phyloP scores from a whole-genome alignment of 805 yeast species.

The Ogataea methylovora region DNA sequence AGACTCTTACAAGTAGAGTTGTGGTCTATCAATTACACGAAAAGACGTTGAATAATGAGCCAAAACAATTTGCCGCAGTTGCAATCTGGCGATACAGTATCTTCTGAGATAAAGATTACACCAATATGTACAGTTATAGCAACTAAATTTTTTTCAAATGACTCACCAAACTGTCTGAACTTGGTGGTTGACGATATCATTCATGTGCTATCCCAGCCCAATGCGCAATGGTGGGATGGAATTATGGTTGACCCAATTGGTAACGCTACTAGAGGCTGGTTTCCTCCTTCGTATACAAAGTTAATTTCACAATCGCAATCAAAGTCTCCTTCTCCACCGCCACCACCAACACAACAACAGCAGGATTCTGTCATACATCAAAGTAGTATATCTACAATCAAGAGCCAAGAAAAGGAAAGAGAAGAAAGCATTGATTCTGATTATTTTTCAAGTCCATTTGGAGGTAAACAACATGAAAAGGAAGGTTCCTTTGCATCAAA shows the following conservation, averaged over 20 bases:
- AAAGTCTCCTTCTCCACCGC: not conserved
- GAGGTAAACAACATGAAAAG: too few relatives aligned
- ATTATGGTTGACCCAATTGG: constrained; percentile 33
- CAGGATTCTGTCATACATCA: not conserved
- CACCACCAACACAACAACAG: not conserved
- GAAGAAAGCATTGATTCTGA: constrained; percentile 4
- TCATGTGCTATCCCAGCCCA: constrained; percentile 57
- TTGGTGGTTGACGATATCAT: constrained; percentile 61
- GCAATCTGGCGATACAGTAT: too few relatives aligned
- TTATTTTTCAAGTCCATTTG: too few relatives aligned
- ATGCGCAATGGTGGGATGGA: constrained; percentile 88
- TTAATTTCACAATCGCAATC: constrained; percentile 13
- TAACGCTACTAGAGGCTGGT: constrained; percentile 68
- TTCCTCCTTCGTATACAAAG: constrained; percentile 60
- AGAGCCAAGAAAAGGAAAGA: too few relatives aligned
- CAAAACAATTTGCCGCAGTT: too few relatives aligned
- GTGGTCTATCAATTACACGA: too few relatives aligned
- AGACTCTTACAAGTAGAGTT: too few relatives aligned
- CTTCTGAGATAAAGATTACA: constrained; percentile 8
- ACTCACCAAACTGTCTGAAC: constrained; percentile 39
- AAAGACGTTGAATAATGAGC: too few relatives aligned
- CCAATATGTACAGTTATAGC: constrained; percentile 55
- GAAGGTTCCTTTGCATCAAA: too few relatives aligned
- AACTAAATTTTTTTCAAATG: constrained; percentile 46
- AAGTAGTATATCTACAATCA: not conserved